Evolutionary conservation across 805 yeast species (phyloP), one percentile per base, ranked within the genome.

Genomic region (Maudiozyma bulderi): DNA sequence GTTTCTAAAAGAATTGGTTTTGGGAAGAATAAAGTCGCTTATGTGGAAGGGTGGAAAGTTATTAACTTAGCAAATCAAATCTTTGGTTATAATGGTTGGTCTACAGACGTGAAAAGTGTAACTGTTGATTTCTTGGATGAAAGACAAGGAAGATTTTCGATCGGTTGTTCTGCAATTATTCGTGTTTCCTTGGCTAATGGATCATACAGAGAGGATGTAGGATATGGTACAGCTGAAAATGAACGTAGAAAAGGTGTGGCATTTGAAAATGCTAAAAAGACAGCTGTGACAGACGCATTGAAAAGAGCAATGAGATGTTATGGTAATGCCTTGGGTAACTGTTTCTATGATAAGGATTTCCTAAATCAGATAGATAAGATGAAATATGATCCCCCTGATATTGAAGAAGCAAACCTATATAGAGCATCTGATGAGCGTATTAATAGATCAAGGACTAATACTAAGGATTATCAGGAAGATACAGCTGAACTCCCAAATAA

Each of bases 21-120:
- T 35, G 88, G 87, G 2, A 82, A 84, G 11, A 74, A 73, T 43
- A 72, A 76, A 48, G 86, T 86, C 4, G 80, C 84, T 2, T 85
- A 86, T 57, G 74, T 86, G 40, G 93, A 85, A 64, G 95, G 95
- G 1, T 85, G 91, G 89, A 82, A 79, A 60, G 91, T 86, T 2
- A 75, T 86, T 38, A 83, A 83, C 58, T 64, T 86, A 44, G 95
- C 95, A 11, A 86, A 86, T 58, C 84, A 82, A 56, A 80, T 86
- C 3, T 85, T 86, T 72, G 95, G 95, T 0, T 85, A 82, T 57
- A 81, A 84, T 59, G 93, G 93, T 1, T 86, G 95, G 95, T 73
- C 75, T 54, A 80, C 89, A 0, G 91, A 85, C 57, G 75, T 86
- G 5, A 77, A 78, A 51, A 73, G 72, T 41, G 75, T 81, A 13